Evolutionary conservation across 78 protist genomes (phyloP), one percentile per base, ranked within the genome.

Genomic region (Dictyostelium purpureum): DNA sequence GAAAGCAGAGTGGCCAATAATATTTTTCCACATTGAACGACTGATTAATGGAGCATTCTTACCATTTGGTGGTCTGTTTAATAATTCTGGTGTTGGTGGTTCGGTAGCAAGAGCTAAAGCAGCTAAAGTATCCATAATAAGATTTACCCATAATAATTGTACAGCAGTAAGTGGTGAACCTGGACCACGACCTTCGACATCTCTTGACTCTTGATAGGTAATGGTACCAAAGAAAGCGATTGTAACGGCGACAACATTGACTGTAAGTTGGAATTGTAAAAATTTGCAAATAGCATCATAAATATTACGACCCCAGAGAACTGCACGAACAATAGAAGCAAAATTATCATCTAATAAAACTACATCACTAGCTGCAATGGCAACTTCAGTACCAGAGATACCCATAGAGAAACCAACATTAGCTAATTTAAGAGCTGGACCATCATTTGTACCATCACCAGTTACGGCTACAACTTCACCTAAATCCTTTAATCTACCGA

Each of bases 111-210:
- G 96, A 24, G 99, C 99, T 4, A 99, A 96, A 6, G 99, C 99
- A 33, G 99, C 99, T 38, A 99, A 26, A 24, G 99, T 96, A 94
- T 99, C 99, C 99, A 99, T 99, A 94, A 99, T 99, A 35, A 99
- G 93, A 89, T 99, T 99, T 77, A 98, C 97, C 99, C 99, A 98
- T n/a, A 99, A 97, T 69, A 98, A 63, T 92, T 98, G 99, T 5
- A 97, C 94, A 37, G 99, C 95, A n/a, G 90, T 94, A 28, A 97
- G 95, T 19, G 98, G 98, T 26, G 96, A 70, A 28, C 67, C 49
- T n/a, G 82, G 65, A 33, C 33, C 45, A 57, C 66, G 66, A 2
- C 26, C 28, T 35, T 57, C 66, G 7, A 26, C 37, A 11, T 26
- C 38, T 26, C 0, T 4, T 1, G 37, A 57, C 33, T 24, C 19